These are phyloP conservation scores for Camillea tinctor DNA, from an alignment of 2,329 filamentous ascomycete species.

Conservation along the genomic window DNA sequence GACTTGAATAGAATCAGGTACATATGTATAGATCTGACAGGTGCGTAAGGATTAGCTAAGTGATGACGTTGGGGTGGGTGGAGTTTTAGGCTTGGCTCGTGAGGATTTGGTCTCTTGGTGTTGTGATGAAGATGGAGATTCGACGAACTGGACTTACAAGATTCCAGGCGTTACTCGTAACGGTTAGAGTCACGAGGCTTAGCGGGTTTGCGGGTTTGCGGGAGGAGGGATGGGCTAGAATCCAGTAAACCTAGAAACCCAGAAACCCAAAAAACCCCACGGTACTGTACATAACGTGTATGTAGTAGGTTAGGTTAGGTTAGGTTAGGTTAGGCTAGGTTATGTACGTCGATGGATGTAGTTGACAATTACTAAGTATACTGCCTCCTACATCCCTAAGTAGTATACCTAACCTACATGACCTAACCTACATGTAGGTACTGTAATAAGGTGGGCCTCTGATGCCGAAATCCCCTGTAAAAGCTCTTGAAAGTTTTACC, in stretches of 20 bases:
- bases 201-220: not conserved
- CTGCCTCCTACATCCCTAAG: no score
- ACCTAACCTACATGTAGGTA: no score
- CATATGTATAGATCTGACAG: not conserved
- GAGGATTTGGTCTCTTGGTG: not conserved
- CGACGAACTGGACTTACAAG: not conserved
- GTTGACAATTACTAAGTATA: no score
- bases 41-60: not conserved
- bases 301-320: no score
- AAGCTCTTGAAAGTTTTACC: constrained; percentile 19
- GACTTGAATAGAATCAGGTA: no score
- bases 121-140: not conserved
- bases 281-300: no score
- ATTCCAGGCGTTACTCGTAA: not conserved
- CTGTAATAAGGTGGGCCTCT: constrained; percentile 8
- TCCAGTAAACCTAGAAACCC: constrained; percentile 15
- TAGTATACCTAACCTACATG: not conserved
- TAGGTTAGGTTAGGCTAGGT: no score
- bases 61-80: not conserved
- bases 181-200: constrained; percentile 2
- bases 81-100: not conserved
- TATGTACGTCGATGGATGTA: no score
- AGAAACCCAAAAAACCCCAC: not conserved
- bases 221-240: not conserved
- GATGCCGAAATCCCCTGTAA: constrained; percentile 24